Base-by-base conservation (phyloP, 371 early-diverging fungal species). In the Circinella minor region DNA sequence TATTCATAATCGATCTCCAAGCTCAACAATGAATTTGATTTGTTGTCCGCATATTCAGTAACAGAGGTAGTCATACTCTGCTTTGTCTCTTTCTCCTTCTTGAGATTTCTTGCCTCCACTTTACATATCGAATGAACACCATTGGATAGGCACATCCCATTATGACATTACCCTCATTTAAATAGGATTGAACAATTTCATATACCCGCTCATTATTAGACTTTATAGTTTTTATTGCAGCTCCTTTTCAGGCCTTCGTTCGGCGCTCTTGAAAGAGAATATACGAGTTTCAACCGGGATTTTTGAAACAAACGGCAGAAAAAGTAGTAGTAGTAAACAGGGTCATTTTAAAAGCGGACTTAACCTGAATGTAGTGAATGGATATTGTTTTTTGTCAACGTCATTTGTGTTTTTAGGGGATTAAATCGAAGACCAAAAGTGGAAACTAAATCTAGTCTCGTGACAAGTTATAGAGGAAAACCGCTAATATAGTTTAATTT, bases 371-470 rank as follows among this genome's bases (percentile, higher is more conserved):
- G n/a, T n/a, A n/a, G n/a, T 37, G 36, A 37, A 5, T 59, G 36
- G 8, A 18, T 36, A 10, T n/a, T n/a, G n/a, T n/a, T n/a, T n/a
- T n/a, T n/a, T n/a, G n/a, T n/a, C n/a, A n/a, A n/a, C n/a, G n/a
- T n/a, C n/a, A n/a, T n/a, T n/a, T n/a, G n/a, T n/a, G n/a, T n/a
- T n/a, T n/a, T n/a, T n/a, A n/a, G n/a, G n/a, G n/a, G n/a, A n/a
- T n/a, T n/a, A n/a, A n/a, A 49, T 4, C 14, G 4, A 49, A 49
- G 4, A 4, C 4, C n/a, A 9, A 27, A 63, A 63, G 8, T 43
- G 13, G 63, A 59, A 4, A 59, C 60, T 59, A 59, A 27, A 59
- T 59, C 60, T 59, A 59, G 60, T 59, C 10, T 37, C 60, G n/a
- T n/a, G n/a, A n/a, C n/a, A n/a, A n/a, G n/a, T n/a, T n/a, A n/a